Base-by-base conservation (phyloP, 768 basidiomycete genomes). In the Tephrocybe rancida region DNA sequence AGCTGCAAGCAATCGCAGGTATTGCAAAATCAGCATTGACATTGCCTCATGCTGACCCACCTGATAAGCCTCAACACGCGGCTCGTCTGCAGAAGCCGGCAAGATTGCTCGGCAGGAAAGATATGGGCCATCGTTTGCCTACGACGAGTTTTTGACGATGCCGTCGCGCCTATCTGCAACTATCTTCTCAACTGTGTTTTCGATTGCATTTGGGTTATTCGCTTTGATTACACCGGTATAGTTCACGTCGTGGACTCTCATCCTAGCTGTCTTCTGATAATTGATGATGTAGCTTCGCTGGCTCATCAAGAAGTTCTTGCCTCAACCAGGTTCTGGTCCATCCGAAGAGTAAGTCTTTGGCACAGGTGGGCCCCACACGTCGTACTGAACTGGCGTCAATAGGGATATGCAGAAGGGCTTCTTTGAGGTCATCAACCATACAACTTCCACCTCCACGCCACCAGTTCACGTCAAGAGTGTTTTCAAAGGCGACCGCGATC, bases 81-180 rank as follows among this genome's bases (percentile, higher is more conserved):
- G 54, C 10, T 38, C 39, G 6, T 30, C 49, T 27, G 32, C 21
- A 30, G 51, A 50, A 41, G 48, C 11, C 22, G 55, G 54, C 1
- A 58, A 61, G n/a, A 49, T 61, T 10, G 56, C 65, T 13, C 59
- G 67, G 50, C 63, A 61, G 39, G 59, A 57, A 37, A 64, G 67
- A 42, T 95, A 95, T 62, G 95, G 91, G 5, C 73, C 83, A 0
- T 63, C 79, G 2, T 93, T 97, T 75, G 73, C 72, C 41, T 96
- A 95, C 66, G 83, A 85, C 46, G 93, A 95, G 67, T 88, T 88
- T 52, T 18, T 81, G 58, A 71, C 68, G 3, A 74, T 71, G 44
- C 64, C 69, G 3, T 74, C 72, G 29, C 66, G 64, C 21, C 4
- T 84, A 3, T 61, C 71, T n/a, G 74, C 81, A 11, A 41, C 78